These are phyloP conservation scores for Allium fistulosum DNA, from an alignment of 106 monocot genomes.

Conservation along the genomic window DNA sequence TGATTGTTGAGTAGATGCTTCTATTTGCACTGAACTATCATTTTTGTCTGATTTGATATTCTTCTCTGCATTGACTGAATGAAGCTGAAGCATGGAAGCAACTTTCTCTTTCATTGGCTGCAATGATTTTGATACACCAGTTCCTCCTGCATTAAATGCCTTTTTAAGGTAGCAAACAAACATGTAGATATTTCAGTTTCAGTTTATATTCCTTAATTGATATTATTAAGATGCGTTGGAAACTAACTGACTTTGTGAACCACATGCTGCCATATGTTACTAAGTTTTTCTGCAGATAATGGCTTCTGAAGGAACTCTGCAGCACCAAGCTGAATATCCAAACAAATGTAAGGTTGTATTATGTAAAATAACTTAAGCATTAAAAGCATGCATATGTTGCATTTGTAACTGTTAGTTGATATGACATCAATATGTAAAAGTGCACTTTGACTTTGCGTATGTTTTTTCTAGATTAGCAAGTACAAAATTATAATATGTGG, in stretches of 20 bases:
- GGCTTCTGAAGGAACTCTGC: slow-evolving; percentile 83
- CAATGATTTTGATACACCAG: slow-evolving; percentile 39
- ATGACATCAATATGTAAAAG: no score
- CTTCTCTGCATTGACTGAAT: slow-evolving; percentile 6
- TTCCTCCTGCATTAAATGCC: slow-evolving; percentile 64
- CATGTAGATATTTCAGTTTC: no score
- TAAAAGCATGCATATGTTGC: no score
- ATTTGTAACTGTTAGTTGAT: no score
- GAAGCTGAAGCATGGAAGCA: slow-evolving; percentile 41
- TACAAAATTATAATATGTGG: no score
- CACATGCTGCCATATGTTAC: slow-evolving; percentile 88
- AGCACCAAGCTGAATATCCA: slow-evolving; percentile 59
- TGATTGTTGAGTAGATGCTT: slow-evolving; percentile 58
- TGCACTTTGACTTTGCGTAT: no score
- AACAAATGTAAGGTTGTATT: not conserved
- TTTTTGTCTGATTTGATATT: not conserved
- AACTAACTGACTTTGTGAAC: slow-evolving; percentile 56
- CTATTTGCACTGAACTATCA: slow-evolving; percentile 5
- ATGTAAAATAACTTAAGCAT: not conserved
- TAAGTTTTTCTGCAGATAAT: slow-evolving; percentile 72
- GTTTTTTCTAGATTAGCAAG: no score
- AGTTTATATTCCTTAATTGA: no score
- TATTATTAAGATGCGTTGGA: no score
- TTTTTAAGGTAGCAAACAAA: slow-evolving; percentile 26
- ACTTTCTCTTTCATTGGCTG: slow-evolving; percentile 68